Conservation (phyloP, 768 basidiomycete species). For the Russula brevipes region DNA sequence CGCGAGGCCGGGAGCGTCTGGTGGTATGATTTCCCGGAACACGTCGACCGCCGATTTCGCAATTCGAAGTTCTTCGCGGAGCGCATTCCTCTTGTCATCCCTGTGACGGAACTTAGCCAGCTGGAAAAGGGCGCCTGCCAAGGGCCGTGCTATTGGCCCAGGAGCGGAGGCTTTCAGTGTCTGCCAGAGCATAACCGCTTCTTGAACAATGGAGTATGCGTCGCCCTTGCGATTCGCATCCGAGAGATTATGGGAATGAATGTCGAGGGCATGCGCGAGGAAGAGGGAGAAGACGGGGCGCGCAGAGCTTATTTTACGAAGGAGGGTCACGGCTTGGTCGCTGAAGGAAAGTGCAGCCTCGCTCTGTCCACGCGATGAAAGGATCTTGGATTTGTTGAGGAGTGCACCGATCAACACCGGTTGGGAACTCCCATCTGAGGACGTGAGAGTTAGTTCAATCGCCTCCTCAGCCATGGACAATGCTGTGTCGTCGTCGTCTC, state of each 20-base stretch:
- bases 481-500: background rate
- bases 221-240: constrained; percentile 7
- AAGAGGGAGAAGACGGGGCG: constrained; percentile 5
- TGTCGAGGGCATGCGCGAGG: constrained; percentile 8
- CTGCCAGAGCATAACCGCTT: constrained; percentile 11
- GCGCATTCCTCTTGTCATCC: background rate
- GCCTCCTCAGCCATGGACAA: background rate
- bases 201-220: background rate
- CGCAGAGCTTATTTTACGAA: background rate
- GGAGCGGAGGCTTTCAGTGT: background rate
- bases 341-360: background rate
- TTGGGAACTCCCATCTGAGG: background rate
- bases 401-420: constrained; percentile 1
- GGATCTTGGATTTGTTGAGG: constrained; percentile 11
- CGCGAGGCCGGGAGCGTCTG: constrained; percentile 11
- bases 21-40: constrained; percentile 8
- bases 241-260: constrained; percentile 6
- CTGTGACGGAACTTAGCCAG: constrained; percentile 7
- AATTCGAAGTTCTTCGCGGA: constrained; percentile 1
- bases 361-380: constrained; percentile 7
- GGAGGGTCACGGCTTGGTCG: background rate
- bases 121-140: constrained; percentile 5
- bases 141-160: background rate
- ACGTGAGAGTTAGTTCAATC: constrained; percentile 1
- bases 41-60: background rate